Base-by-base conservation (phyloP, 345 rosid species). In the Streptanthus diversifolius region DNA sequence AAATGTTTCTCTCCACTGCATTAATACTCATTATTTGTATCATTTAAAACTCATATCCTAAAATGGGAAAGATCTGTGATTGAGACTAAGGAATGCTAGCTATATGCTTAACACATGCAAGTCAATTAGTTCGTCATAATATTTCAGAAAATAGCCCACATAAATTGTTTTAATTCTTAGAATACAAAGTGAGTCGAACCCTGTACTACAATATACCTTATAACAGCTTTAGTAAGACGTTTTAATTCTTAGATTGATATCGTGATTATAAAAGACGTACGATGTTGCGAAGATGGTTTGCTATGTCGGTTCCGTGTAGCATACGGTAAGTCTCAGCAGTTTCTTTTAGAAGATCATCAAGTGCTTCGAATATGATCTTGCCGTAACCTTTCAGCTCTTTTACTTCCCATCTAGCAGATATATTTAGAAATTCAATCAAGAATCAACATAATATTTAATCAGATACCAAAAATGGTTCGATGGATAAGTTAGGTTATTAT, bases 1-100 rank as follows among this genome's bases (percentile, higher is more conserved):
- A 76, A 89, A 89, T 63, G 92, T 82, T 65, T 87, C 90, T 7
- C 33, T 7, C 96, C 92, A 89, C 96, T 89, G 22, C 74, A 63
- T 49, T 22, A 6, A 17, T 19, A 37, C 8, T 39, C 63, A 55
- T 53, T 53, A 41, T 36, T 37, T 36, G 41, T 11, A 55, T 27
- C 56, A 53, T 29, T 24, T 25, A 27, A 53, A 53, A 27, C 17
- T 53, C 35, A 53, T 13, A 53, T 14, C 32, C 29, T 10, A 22
- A 49, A 21, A 49, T 22, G 29, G 55, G 13, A 47, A 44, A 47
- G 5, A 47, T 19, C 13, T 47, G 14, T 9, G 30, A 21, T 22
- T 48, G 13, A 19, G 25, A 45, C 27, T 48, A 48, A 48, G 8
- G 27, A 48, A 48, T 4, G 33, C 17, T 5, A 52, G 57, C 9